These are phyloP conservation scores for Auricularia auricula-judae DNA, from an alignment of 768 basidiomycete genomes.

Conservation along the genomic window DNA sequence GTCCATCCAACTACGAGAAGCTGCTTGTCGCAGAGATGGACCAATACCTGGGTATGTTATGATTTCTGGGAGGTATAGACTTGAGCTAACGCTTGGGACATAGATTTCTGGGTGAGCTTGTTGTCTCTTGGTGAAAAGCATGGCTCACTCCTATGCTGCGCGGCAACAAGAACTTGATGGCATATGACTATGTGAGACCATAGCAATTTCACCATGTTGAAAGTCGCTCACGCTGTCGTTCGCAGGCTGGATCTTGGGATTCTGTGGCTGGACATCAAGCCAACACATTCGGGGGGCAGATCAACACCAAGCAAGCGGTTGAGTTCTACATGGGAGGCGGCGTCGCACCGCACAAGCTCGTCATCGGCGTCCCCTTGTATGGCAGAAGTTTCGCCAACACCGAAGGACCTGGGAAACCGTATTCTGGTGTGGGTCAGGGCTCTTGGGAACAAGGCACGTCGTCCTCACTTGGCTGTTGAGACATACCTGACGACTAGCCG, in stretches of 20 bases:
- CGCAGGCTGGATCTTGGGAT: constrained; percentile 36
- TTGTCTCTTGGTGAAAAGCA: background rate
- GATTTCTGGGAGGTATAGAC: background rate
- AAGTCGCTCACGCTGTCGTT: background rate
- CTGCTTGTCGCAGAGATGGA: constrained; percentile 80
- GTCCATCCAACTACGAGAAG: constrained; percentile 73
- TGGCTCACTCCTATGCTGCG: background rate
- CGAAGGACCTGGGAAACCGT: constrained; percentile 67
- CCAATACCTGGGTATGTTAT: constrained; percentile 35
- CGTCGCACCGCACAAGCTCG: constrained; percentile 66
- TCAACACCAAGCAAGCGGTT: constrained; percentile 55
- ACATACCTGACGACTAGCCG: background rate
- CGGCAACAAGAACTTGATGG: constrained; percentile 84
- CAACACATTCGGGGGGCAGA: constrained; percentile 58
- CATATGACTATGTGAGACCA: constrained; percentile 45
- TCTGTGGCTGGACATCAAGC: constrained; percentile 56
- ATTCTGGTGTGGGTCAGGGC: constrained; percentile 74
- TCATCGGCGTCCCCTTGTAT: constrained; percentile 88
- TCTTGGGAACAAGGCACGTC: constrained; percentile 64
- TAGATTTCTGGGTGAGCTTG: background rate
- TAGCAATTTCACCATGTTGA: background rate
- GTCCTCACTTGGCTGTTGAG: background rate
- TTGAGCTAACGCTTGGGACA: background rate
- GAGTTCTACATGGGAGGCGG: constrained; percentile 61
- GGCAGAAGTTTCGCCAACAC: constrained; percentile 87